These are phyloP conservation scores for Aspergillus niger DNA, from an alignment of 2,329 filamentous ascomycete genomes.

Conservation along the genomic window DNA sequence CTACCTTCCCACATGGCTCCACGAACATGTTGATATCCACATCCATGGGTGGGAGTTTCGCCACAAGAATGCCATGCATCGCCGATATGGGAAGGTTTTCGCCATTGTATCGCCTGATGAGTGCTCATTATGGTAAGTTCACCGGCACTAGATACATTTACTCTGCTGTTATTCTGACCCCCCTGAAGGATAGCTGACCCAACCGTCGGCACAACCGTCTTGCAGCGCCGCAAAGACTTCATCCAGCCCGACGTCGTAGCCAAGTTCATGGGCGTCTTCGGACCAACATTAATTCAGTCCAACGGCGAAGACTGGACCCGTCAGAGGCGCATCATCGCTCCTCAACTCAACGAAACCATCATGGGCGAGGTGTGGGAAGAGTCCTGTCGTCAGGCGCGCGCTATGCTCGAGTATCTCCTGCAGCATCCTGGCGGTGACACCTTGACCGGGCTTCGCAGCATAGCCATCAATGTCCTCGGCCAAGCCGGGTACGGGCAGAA, in stretches of 20 bases:
- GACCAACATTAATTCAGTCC: conserved; percentile 35
- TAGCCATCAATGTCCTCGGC: conserved; percentile 45
- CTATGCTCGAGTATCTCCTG: conserved; percentile 35
- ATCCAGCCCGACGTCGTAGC: conserved; percentile 27
- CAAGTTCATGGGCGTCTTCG: conserved; percentile 37
- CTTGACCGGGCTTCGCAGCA: conserved; percentile 30
- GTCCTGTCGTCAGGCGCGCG: conserved; percentile 31
- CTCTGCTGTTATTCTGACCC: neutral
- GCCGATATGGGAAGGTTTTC: conserved; percentile 33
- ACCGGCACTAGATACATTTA: too few relatives aligned
- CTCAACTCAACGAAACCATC: conserved; percentile 41
- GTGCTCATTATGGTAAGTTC: conserved; percentile 11
- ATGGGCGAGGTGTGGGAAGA: conserved; percentile 40
- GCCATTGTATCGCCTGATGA: conserved; percentile 31
- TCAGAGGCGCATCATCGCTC: conserved; percentile 40
- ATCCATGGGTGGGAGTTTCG: conserved; percentile 40
- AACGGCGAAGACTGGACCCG: conserved; percentile 36
- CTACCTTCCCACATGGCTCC: conserved; percentile 29
- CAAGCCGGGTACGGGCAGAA: conserved; percentile 37
- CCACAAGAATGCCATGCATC: conserved; percentile 26
- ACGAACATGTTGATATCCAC: conserved; percentile 26
- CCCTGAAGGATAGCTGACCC: conserved; percentile 27
- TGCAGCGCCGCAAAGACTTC: conserved; percentile 42
- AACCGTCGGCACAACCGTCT: conserved; percentile 29
- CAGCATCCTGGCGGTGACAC: conserved; percentile 28